Conservation (phyloP, 108 stramenopile species). For the Pelagomonas calceolata region DNA sequence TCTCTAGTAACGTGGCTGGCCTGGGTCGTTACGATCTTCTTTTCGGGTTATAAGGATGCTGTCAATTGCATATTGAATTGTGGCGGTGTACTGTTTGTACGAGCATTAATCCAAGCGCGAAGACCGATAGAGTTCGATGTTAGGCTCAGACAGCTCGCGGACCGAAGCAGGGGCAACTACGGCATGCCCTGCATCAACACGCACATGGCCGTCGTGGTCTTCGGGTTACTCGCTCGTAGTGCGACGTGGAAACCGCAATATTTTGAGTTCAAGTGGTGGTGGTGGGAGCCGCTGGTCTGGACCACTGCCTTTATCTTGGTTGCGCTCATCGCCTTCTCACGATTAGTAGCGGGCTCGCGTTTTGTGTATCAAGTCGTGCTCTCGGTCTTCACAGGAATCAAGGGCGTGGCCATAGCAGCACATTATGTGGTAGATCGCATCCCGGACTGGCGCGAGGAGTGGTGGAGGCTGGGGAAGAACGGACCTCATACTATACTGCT, state of each 20-base stretch:
- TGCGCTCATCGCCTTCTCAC: neutral
- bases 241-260: neutral
- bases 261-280: neutral
- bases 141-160: neutral
- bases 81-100: neutral
- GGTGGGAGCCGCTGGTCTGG: neutral
- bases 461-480: neutral
- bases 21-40: neutral
- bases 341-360: neutral
- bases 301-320: neutral
- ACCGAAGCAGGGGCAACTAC: neutral
- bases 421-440: neutral
- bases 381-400: neutral
- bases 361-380: neutral
- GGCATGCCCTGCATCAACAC: neutral
- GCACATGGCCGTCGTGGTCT: constrained; percentile 1
- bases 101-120: neutral
- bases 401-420: neutral
- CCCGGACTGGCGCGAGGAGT: neutral
- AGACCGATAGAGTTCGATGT: neutral
- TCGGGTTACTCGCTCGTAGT: neutral
- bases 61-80: neutral
- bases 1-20: neutral
- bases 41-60: neutral
- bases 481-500: neutral